These are phyloP conservation scores for Neofusicoccum sp. DNA, from an alignment of 2,329 filamentous ascomycete genomes.

Conservation along the genomic window DNA sequence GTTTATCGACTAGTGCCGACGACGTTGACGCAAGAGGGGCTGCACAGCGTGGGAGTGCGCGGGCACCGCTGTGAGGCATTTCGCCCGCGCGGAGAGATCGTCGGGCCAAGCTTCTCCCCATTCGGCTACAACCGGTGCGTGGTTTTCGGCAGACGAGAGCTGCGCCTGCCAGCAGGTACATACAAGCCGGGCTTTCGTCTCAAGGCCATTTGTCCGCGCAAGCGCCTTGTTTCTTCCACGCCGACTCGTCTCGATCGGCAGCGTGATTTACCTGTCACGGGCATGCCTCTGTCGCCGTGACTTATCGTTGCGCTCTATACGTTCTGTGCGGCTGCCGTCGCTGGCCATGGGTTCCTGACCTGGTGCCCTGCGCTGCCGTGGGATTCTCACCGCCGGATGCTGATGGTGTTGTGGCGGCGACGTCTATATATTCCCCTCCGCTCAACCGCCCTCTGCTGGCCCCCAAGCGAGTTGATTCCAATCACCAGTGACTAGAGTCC, in stretches of 20 bases:
- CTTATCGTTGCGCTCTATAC: background rate
- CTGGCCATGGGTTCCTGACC: background rate
- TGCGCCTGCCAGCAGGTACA: background rate
- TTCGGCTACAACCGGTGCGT: constrained; percentile 15
- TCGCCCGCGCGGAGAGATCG: constrained; percentile 11
- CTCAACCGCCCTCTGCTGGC: background rate
- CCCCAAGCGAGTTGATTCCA: constrained; percentile 12
- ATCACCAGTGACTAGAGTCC: background rate
- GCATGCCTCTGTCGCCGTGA: background rate
- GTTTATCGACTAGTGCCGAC: background rate
- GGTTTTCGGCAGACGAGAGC: constrained; percentile 3
- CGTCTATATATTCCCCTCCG: constrained; percentile 2
- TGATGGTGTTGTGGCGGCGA: background rate
- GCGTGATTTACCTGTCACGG: constrained; percentile 2
- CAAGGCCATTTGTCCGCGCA: background rate
- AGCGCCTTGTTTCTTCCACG: background rate
- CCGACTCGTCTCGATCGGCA: constrained; percentile 2
- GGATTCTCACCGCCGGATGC: background rate
- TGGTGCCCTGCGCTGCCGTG: background rate
- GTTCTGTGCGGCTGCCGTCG: background rate
- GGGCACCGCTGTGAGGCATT: constrained; percentile 3
- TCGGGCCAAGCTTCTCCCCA: constrained; percentile 6
- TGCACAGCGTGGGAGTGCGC: background rate
- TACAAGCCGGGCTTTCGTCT: no score
- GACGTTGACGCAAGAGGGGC: background rate